Evolutionary conservation across 2,329 filamentous ascomycete genomes (phyloP).

Genomic region (Colletotrichum musae): DNA sequence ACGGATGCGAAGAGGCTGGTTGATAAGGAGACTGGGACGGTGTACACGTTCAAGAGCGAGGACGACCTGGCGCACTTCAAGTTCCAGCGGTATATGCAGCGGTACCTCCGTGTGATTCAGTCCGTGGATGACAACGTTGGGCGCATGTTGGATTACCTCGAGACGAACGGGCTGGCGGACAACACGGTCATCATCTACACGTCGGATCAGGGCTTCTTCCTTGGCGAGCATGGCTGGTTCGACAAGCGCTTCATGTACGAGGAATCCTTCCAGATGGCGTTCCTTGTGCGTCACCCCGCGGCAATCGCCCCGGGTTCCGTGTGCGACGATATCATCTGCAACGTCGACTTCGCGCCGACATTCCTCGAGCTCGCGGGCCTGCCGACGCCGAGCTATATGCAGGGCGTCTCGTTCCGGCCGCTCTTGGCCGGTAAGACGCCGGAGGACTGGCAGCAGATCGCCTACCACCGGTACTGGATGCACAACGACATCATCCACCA

Average conservation of each 20-base stretch:
- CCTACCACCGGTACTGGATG: conserved; percentile 71
- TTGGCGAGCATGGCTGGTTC: conserved; percentile 71
- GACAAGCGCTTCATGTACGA: conserved; percentile 73
- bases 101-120: conserved; percentile 67
- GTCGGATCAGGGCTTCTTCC: conserved; percentile 69
- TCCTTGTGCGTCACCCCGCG: conserved; percentile 61
- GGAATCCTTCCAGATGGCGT: conserved; percentile 70
- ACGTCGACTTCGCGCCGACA: conserved; percentile 68
- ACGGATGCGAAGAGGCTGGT: conserved; percentile 51
- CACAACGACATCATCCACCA: conserved; percentile 65
- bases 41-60: conserved; percentile 60
- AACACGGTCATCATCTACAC: conserved; percentile 69
- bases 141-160: conserved; percentile 61
- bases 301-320: conserved; percentile 56
- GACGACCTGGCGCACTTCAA: conserved; percentile 66
- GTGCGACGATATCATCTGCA: conserved; percentile 64
- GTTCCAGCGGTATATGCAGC: conserved; percentile 70
- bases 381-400: conserved; percentile 63
- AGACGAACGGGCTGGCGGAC: conserved; percentile 56
- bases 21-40: conserved; percentile 60
- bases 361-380: conserved; percentile 63
- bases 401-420: conserved; percentile 60
- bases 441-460: conserved; percentile 63
- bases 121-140: conserved; percentile 67
- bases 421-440: conserved; percentile 57